phyloP scores from a whole-genome alignment of 2,329 filamentous ascomycete genomes.

The Trichoderma guizhouense region DNA sequence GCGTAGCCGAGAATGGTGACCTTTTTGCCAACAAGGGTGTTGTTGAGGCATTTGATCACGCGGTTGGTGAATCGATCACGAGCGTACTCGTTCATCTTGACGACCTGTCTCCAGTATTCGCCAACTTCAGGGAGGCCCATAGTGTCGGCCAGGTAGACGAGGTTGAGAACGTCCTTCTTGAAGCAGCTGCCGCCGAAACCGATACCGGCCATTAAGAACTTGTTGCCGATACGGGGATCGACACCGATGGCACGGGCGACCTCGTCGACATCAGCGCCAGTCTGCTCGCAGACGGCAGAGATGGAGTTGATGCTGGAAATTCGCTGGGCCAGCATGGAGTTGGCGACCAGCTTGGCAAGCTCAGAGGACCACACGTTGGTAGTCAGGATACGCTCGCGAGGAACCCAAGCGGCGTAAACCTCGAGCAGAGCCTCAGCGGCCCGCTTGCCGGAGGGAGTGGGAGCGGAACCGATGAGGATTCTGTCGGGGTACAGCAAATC shows the following conservation, averaged over 20 bases:
- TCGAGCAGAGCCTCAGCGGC: constrained; percentile 62
- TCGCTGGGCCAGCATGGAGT: constrained; percentile 76
- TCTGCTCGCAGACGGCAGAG: constrained; percentile 74
- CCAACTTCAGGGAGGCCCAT: constrained; percentile 68
- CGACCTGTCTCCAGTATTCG: constrained; percentile 70
- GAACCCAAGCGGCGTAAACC: constrained; percentile 71
- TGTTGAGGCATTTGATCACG: constrained; percentile 64
- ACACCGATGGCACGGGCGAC: constrained; percentile 64
- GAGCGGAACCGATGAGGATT: constrained; percentile 68
- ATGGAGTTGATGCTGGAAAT: constrained; percentile 80
- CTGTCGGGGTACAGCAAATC: constrained; percentile 70
- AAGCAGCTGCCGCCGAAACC: constrained; percentile 82
- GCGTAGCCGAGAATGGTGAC: constrained; percentile 70
- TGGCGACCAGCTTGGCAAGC: constrained; percentile 73
- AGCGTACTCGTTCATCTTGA: constrained; percentile 74
- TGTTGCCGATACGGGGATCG: constrained; percentile 68
- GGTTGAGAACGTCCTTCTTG: constrained; percentile 72
- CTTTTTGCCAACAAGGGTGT: constrained; percentile 67
- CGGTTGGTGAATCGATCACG: constrained; percentile 64
- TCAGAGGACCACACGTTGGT: constrained; percentile 77
- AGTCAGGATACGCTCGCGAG: constrained; percentile 62
- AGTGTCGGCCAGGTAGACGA: constrained; percentile 70
- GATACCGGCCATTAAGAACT: constrained; percentile 70
- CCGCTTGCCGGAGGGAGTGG: constrained; percentile 54
- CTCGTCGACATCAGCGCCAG: constrained; percentile 72